Base-by-base conservation (phyloP, 441 rosid species). In the Flueggea neowawraea region DNA sequence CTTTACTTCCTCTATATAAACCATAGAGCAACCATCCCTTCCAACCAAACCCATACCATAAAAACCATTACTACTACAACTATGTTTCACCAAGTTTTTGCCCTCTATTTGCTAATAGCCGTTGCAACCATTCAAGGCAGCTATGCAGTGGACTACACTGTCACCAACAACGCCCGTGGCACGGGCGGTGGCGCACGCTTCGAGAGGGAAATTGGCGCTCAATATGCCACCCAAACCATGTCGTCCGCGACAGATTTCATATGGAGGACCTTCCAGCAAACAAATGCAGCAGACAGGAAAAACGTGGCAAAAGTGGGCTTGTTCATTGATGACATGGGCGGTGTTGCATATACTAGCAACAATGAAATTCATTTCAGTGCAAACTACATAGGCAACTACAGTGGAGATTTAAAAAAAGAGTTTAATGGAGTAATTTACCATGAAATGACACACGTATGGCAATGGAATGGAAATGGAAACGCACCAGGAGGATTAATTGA, bases 361-460 rank as follows among this genome's bases (percentile, higher is more conserved):
- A 59, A 58, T 9, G 58, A 59, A 31, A 71, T 81, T 28, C 73
- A 71, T 13, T 17, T 69, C 8, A 78, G 74, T 17, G 64, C 69
- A 28, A 53, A 45, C 0, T 60, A 62, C 51, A 61, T 78, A 4
- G 70, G 52, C 3, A n/a, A n/a, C 16, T 65, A 69, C 36, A 6
- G 14, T 0, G 71, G 80, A 4, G 68, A 73, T 49, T 55, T 69
- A 2, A 66, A 56, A 15, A 51, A 39, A 12, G 83, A 80, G 54
- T 33, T 71, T 47, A 54, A 32, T 0, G 78, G 80, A 11, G 75
- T 83, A 2, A 16, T 78, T 36, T 75, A 76, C 64, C 82, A 80
- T 16, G 82, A 80, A 67, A 73, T 81, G 75, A 52, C 76, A 12
- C 83, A 78, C 43, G 43, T 79, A 22, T 79, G 82, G 86, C 84